Conservation (phyloP, 306 rosid genomes). For the Senna siamea region DNA sequence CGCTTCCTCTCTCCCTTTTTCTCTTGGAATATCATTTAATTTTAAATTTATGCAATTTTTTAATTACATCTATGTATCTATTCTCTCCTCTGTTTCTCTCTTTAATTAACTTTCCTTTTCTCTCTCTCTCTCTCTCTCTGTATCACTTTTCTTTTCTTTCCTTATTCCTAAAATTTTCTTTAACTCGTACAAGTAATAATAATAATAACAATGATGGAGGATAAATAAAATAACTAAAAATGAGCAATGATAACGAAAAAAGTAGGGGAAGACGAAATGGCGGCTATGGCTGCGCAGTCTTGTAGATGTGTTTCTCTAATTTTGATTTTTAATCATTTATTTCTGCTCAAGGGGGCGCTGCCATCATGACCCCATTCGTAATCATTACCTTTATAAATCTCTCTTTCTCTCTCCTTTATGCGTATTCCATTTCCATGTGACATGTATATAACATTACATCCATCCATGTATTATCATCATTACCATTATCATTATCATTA, state of each 20-base stretch:
- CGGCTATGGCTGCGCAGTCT: conserved; percentile 87
- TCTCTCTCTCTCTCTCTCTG: too few relatives aligned
- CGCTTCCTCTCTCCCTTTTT: not conserved
- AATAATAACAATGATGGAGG: not conserved
- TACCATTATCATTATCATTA: not conserved
- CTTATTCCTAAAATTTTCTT: not conserved
- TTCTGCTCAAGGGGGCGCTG: conserved; percentile 40
- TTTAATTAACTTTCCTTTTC: not conserved
- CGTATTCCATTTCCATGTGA: conserved; percentile 33
- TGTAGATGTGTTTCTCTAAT: conserved; percentile 10
- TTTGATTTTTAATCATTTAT: conserved; percentile 41
- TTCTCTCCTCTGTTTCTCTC: conserved; percentile 28
- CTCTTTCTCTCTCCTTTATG: conserved; percentile 1
- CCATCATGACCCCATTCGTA: conserved; percentile 56
- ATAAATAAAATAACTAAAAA: not conserved
- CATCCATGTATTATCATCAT: not conserved
- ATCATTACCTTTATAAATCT: conserved; percentile 48
- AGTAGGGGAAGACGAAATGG: conserved; percentile 46
- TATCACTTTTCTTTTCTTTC: conserved; percentile 11
- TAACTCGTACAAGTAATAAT: not conserved
- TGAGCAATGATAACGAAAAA: not conserved
- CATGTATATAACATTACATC: not conserved
- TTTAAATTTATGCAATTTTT: not conserved
- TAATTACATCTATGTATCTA: conserved; percentile 22
- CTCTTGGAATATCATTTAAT: not conserved